Percentiles rank a stretch among this genome's conserved stretches.
Evolutionary conservation across 1,284 basidiomycete genomes (phyloP).

Genomic region (Ustilago xerochloae): DNA sequence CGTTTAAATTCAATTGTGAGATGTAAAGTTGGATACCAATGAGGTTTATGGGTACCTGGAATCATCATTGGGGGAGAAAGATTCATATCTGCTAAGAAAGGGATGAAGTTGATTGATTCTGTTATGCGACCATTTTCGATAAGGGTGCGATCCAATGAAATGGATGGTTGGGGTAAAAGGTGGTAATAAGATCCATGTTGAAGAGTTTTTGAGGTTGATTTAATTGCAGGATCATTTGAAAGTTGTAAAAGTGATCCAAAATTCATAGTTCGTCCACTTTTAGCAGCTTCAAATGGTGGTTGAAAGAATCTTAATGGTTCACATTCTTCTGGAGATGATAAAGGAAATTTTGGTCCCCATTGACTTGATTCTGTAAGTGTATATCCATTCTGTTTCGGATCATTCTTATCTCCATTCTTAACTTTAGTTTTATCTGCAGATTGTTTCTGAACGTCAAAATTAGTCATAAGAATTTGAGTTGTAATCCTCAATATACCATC

Average conservation of each 20-base stretch:
- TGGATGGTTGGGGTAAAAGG: slow-evolving; percentile 3
- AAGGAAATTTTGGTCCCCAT: slow-evolving; percentile 30
- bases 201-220: no score
- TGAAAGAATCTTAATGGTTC: background rate
- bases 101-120: slow-evolving; percentile 18
- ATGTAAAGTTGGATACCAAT: slow-evolving; percentile 52
- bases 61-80: slow-evolving; percentile 34
- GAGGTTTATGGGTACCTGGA: slow-evolving; percentile 17
- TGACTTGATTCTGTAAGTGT: slow-evolving; percentile 14
- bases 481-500: slow-evolving; percentile 25
- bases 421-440: slow-evolving; percentile 11
- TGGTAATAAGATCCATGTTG: slow-evolving; percentile 28
- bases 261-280: slow-evolving; percentile 18
- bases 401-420: background rate
- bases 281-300: background rate
- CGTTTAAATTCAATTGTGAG: slow-evolving; percentile 52
- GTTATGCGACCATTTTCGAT: slow-evolving; percentile 2
- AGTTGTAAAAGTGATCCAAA: no score
- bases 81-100: slow-evolving; percentile 49
- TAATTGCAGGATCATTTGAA: no score
- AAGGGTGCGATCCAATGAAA: background rate
- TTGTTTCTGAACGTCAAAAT: slow-evolving; percentile 19
- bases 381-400: slow-evolving; percentile 32
- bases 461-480: slow-evolving; percentile 40
- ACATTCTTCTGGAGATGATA: slow-evolving; percentile 15